phyloP scores from a whole-genome alignment of 768 basidiomycete genomes.

The Boletus eberwhitei region DNA sequence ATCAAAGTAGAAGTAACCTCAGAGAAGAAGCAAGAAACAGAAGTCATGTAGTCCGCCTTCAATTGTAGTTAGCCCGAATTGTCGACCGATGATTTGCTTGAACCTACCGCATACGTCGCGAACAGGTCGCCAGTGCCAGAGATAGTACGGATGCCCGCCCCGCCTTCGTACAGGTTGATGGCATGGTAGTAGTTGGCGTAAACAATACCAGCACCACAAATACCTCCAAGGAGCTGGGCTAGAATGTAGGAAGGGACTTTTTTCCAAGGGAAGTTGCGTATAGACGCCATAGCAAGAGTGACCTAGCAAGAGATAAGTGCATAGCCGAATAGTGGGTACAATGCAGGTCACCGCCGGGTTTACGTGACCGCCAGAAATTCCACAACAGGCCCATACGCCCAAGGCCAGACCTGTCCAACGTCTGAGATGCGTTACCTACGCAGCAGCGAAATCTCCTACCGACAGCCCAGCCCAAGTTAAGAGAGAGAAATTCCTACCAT shows the following conservation, averaged over 20 bases:
- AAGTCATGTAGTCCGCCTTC: slow-evolving; percentile 41
- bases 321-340: background rate
- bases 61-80: slow-evolving; percentile 7
- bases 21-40: slow-evolving; percentile 44
- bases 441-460: slow-evolving; percentile 15
- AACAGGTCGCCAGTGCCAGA: slow-evolving; percentile 56
- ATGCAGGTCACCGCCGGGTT: slow-evolving; percentile 57
- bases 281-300: slow-evolving; percentile 64
- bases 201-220: slow-evolving; percentile 53
- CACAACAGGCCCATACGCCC: slow-evolving; percentile 65
- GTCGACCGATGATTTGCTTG: background rate
- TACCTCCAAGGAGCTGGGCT: slow-evolving; percentile 59
- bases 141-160: slow-evolving; percentile 50
- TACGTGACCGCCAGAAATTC: slow-evolving; percentile 72
- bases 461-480: slow-evolving; percentile 32
- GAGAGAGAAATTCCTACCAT: slow-evolving; percentile 21
- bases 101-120: slow-evolving; percentile 55
- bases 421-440: background rate
- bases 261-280: slow-evolving; percentile 74
- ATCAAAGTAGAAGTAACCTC: slow-evolving; percentile 30
- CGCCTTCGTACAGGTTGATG: slow-evolving; percentile 62
- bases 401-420: slow-evolving; percentile 45
- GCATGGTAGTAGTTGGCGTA: slow-evolving; percentile 69
- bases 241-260: slow-evolving; percentile 73
- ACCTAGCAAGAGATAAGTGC: slow-evolving; percentile 40